Base-by-base conservation (phyloP, 2,329 filamentous ascomycete species). In the Colletotrichum destructivum region DNA sequence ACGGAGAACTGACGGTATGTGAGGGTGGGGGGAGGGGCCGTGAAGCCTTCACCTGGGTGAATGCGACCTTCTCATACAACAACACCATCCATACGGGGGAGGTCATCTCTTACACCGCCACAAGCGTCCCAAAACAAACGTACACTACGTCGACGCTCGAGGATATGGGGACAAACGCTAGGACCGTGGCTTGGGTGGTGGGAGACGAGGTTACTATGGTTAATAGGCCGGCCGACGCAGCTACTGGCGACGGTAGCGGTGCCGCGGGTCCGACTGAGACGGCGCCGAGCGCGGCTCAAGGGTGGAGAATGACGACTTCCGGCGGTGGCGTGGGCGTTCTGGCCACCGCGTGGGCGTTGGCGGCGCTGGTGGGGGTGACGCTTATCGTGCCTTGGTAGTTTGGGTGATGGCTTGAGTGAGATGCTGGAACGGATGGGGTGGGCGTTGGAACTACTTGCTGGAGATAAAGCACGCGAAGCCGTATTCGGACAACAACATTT, bases 31-130 rank as follows among this genome's bases (percentile, higher is more conserved):
- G 21, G 15, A 21, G 11, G 49, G 49, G n/a, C 21, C 2, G 16
- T 18, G 66, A 40, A 6, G 52, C n/a, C 11, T 18, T 4, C 35
- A 63, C 60, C 8, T 2, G 13, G 7, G 54, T 64, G 13, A 64
- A 54, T 7, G 44, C 31, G 12, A 56, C 66, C 26, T 15, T 69
- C 3, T 64, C 60, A 5, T 64, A 52, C 46, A 68, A 69, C 52
- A 40, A 69, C 8, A 59, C 60, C 18, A 9, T 7, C 35, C 4
- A 51, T 11, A 69, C 66, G 1, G 52, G 60, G 6, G 35, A 4
- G 0, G 23, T 69, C 0, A 0, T 31, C 0, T 64, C 66, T 7
- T 31, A 26, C 52, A 64, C 60, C 2, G 52, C 23, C 18, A 35
- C 38, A 0, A 56, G 52, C 21, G 4, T 13, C 12, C 21, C 15